Conservation (phyloP, 495 filamentous ascomycete genomes). For the Podospora didyma region DNA sequence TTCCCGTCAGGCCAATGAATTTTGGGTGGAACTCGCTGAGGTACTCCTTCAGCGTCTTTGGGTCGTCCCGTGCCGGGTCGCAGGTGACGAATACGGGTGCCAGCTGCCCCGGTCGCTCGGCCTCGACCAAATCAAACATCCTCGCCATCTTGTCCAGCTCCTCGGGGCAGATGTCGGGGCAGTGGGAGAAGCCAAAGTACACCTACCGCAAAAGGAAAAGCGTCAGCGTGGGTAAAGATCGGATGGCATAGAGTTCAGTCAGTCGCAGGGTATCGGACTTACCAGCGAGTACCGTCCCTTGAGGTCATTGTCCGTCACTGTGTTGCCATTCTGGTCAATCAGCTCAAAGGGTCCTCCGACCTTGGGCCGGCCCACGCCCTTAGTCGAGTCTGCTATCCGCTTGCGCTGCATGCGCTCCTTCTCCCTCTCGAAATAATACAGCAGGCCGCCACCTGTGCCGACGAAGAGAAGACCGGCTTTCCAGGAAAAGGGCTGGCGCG, state of each 20-base stretch:
- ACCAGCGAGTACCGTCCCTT: constrained; percentile 80
- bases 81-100: constrained; percentile 88
- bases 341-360: constrained; percentile 84
- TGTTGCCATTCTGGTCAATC: constrained; percentile 73
- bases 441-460: constrained; percentile 66
- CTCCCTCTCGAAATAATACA: constrained; percentile 85
- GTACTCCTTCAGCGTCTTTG: constrained; percentile 77
- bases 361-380: constrained; percentile 88
- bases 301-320: constrained; percentile 72
- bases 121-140: constrained; percentile 81
- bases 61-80: constrained; percentile 87
- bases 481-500: constrained; percentile 76
- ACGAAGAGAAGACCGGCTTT: constrained; percentile 86
- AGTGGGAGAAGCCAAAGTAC: constrained; percentile 98
- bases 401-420: constrained; percentile 84
- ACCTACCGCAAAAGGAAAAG: constrained; percentile 41
- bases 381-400: constrained; percentile 81
- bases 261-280: constrained; percentile 13
- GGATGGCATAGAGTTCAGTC: too few relatives aligned
- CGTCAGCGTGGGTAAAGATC: too few relatives aligned
- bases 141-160: constrained; percentile 97
- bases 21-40: constrained; percentile 87
- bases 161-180: constrained; percentile 97
- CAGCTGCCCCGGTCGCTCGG: constrained; percentile 32
- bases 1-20: constrained; percentile 86